Conservation (phyloP, 352 stramenopile species). For the Globisporangium ultimum region DNA sequence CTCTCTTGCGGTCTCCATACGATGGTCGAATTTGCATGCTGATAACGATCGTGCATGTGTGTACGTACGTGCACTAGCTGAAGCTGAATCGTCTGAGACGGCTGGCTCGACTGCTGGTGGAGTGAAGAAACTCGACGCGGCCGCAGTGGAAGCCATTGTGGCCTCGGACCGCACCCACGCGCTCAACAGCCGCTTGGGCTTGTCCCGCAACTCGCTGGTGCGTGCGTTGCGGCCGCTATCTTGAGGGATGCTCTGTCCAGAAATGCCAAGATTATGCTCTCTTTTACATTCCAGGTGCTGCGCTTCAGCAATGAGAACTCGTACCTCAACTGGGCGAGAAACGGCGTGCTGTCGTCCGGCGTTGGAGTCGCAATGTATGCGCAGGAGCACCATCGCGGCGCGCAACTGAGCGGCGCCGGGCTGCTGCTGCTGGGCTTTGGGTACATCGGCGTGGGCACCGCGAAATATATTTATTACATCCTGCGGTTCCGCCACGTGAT, state of each 20-base stretch:
- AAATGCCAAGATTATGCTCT: background rate
- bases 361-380: slow-evolving; percentile 87
- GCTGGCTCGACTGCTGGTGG: background rate
- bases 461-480: slow-evolving; percentile 91
- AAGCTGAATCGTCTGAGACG: background rate
- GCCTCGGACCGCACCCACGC: slow-evolving; percentile 32
- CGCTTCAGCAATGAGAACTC: slow-evolving; percentile 88
- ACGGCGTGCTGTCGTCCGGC: slow-evolving; percentile 75
- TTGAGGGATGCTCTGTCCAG: background rate
- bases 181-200: slow-evolving; percentile 25
- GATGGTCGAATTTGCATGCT: too few relatives aligned
- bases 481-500: slow-evolving; percentile 85
- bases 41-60: background rate
- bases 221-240: background rate
- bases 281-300: slow-evolving; percentile 36
- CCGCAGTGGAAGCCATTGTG: slow-evolving; percentile 18
- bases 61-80: background rate
- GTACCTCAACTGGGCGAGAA: slow-evolving; percentile 86
- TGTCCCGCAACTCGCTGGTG: slow-evolving; percentile 34
- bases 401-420: slow-evolving; percentile 75
- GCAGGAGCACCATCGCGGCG: slow-evolving; percentile 83
- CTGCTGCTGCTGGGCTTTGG: slow-evolving; percentile 81
- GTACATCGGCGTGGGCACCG: slow-evolving; percentile 84
- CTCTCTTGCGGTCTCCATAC: too few relatives aligned
- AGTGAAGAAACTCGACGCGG: slow-evolving; percentile 13